Base-by-base conservation (phyloP, 352 stramenopile genomes). In the Plasmopara viticola region DNA sequence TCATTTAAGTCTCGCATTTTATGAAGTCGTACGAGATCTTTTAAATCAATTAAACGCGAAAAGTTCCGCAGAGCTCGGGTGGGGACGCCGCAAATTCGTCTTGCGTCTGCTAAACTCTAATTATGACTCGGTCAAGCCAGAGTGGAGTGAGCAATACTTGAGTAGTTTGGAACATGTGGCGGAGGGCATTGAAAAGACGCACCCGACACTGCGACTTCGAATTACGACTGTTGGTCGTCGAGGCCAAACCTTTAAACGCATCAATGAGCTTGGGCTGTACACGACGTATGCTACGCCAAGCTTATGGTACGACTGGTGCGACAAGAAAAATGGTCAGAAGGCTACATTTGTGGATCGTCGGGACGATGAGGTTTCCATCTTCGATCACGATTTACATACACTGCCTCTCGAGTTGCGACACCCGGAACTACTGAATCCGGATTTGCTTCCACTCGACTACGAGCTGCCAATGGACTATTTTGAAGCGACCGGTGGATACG, bases 241-340 rank as follows among this genome's bases (percentile, higher is more conserved):
- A n/a, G 43, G 35, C 0, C 45, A 48, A 5, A 61, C 47, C 8
- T 72, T 75, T 31, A 49, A 43, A 14, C 52, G 49, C 14, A 54
- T 78, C 13, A 33, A 46, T 14, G 65, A 78, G 30, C 40, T 78
- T 18, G 68, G 68, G 4, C 38, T 75, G 28, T 75, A 66, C 48
- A 62, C 68, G 1, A 37, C 34, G 0, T 15, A 51, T 8, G 56
- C 65, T 13, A 52, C 69, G 30, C 65, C 66, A 12, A 73, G 56
- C 20, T 6, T 41, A 17, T 75, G 63, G 65, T 64, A 62, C 20
- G 68, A 57, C 20, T 78, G 66, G 65, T 56, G 72, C 15, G 45
- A 69, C 13, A 44, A 70, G 18, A 31, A 70, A 33, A 46, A 35
- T 5, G 52, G 62, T 33, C 55, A 51, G 18, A 51, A 58, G 25